These are phyloP conservation scores for Chimonanthus salicifolius DNA, from an alignment of 164 flowering plant species.

Conservation along the genomic window DNA sequence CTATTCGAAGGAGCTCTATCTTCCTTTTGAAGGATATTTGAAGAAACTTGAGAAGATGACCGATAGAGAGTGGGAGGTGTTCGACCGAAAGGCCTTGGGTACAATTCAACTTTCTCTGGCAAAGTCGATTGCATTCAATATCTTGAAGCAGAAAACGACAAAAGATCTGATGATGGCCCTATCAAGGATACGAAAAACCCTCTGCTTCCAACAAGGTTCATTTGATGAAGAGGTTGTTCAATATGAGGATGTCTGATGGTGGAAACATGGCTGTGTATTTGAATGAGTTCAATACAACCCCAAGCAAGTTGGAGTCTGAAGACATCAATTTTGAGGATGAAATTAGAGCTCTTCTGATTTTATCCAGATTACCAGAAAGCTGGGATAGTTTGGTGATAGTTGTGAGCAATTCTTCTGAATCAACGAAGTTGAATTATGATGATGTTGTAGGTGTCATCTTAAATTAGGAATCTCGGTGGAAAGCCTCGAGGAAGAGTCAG, in stretches of 20 bases:
- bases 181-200: no score
- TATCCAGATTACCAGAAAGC: conserved; percentile 5
- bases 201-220: not conserved
- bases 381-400: conserved; percentile 4
- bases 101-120: not conserved
- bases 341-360: not conserved
- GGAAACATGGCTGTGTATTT: not conserved
- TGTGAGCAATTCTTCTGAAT: conserved; percentile 3
- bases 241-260: not conserved
- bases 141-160: not conserved
- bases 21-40: no score
- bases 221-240: not conserved
- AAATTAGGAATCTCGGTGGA: not conserved
- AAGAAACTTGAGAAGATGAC: no score
- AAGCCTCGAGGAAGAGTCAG: not conserved
- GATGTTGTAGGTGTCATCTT: conserved; percentile 5
- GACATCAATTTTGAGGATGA: not conserved
- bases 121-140: not conserved
- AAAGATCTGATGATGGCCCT: not conserved
- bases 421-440: not conserved
- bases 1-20: no score
- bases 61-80: not conserved
- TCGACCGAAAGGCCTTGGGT: not conserved
- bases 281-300: conserved; percentile 1
- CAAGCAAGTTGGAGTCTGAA: not conserved